Conservation (phyloP, 257 asterid genomes). For the Solanum pinnatisectum region DNA sequence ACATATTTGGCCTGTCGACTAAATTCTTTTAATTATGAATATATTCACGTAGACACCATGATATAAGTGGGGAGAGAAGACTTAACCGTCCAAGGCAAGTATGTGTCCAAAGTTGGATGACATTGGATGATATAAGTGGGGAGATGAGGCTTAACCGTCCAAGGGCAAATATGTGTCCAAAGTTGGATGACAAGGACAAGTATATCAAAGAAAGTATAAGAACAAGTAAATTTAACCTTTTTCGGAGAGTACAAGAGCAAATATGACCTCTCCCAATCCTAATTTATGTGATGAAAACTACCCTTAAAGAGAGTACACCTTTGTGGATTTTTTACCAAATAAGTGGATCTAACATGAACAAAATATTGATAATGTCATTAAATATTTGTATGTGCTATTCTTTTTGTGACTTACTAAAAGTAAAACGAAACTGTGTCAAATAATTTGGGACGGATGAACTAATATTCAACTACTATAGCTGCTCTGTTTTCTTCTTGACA, state of each 20-base stretch:
- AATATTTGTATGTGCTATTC: too few relatives aligned
- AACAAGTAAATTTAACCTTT: too few relatives aligned
- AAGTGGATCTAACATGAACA: too few relatives aligned
- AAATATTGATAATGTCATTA: too few relatives aligned
- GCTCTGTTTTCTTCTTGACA: background rate
- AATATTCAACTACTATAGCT: background rate
- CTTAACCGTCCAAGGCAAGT: too few relatives aligned
- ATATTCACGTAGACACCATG: background rate
- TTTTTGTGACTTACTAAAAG: too few relatives aligned
- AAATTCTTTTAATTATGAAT: background rate
- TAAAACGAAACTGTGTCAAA: too few relatives aligned
- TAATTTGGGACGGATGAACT: too few relatives aligned
- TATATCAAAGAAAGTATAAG: background rate
- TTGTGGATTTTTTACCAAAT: too few relatives aligned
- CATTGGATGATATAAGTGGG: too few relatives aligned
- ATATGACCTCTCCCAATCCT: fast-evolving
- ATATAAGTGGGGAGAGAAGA: background rate
- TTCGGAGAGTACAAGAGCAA: background rate
- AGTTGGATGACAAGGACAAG: background rate
- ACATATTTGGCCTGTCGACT: background rate
- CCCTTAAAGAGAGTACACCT: background rate
- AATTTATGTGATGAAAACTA: too few relatives aligned
- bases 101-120: too few relatives aligned
- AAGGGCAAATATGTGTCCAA: background rate
- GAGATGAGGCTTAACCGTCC: background rate